Percentiles rank a stretch among this genome's conserved stretches.
Conservation (phyloP, 1,284 basidiomycete species). For the Apiotrichum siamense region DNA sequence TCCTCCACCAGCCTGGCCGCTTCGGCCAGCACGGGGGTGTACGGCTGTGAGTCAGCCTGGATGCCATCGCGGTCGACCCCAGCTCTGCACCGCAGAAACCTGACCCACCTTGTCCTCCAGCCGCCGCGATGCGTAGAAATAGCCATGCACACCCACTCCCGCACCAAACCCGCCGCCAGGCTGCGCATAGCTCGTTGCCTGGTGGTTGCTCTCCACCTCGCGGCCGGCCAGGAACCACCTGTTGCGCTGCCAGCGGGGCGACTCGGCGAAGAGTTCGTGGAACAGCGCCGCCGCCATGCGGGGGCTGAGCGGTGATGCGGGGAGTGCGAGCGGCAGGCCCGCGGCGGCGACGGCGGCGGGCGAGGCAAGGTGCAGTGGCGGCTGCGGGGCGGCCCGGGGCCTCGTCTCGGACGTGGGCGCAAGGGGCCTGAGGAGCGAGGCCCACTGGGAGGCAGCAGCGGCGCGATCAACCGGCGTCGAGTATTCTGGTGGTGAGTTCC, state of each 20-base stretch:
- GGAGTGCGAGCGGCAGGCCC: conserved; percentile 46
- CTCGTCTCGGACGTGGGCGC: neutral
- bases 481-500: too few species aligned
- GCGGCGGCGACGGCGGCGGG: conserved; percentile 55
- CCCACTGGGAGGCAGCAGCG: conserved; percentile 15
- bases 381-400: conserved; percentile 11
- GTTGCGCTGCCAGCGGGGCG: conserved; percentile 33
- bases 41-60: conserved; percentile 48
- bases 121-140: conserved; percentile 30
- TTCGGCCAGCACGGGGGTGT: conserved; percentile 67
- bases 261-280: conserved; percentile 50
- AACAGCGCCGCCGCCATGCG: conserved; percentile 57
- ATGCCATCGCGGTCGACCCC: too few species aligned
- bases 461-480: conserved; percentile 4
- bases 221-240: conserved; percentile 40
- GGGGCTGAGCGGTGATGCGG: conserved; percentile 56
- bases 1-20: conserved; percentile 70
- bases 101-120: conserved; percentile 9
- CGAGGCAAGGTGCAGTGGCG: conserved; percentile 29
- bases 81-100: too few species aligned
- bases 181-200: conserved; percentile 59
- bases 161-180: conserved; percentile 50
- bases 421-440: conserved; percentile 5
- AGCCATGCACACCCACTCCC: conserved; percentile 13
- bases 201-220: conserved; percentile 59